A percentile compares a stretch with the other conserved stretches of the same genome.
Evolutionary conservation across 176 grass and related monocot genomes (phyloP).

Genomic region (Cocos nucifera): DNA sequence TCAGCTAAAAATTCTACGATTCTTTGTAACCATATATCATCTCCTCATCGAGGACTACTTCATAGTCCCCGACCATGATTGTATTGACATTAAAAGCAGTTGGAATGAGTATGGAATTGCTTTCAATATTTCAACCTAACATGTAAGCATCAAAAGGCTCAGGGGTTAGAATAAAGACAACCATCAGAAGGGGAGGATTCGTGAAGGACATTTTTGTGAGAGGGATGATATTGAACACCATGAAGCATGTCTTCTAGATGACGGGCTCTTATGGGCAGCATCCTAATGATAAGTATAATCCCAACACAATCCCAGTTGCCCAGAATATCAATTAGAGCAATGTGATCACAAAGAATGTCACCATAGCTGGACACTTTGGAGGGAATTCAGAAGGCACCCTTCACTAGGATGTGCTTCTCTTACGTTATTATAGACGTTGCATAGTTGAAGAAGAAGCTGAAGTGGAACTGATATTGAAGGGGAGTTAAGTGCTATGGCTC

Average conservation of each 20-base stretch:
- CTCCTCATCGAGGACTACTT: conserved; percentile 89
- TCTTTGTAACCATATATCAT: not conserved
- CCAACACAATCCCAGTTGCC: conserved; percentile 41
- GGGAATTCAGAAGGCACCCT: conserved; percentile 61
- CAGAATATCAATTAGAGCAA: conserved; percentile 64
- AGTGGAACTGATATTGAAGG: conserved; percentile 78
- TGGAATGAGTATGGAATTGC: conserved; percentile 86
- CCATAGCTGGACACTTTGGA: conserved; percentile 68
- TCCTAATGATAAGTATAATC: conserved; percentile 64
- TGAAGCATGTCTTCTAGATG: conserved; percentile 99
- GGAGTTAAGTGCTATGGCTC: conserved; percentile 29
- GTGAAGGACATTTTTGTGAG: conserved; percentile 79
- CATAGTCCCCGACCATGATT: conserved; percentile 87
- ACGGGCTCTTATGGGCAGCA: conserved; percentile 83
- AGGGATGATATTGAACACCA: conserved; percentile 70
- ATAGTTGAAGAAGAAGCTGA: conserved; percentile 42
- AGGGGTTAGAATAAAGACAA: conserved; percentile 80
- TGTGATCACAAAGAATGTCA: conserved; percentile 78
- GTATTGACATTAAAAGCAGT: conserved; percentile 87
- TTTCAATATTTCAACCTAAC: conserved; percentile 71
- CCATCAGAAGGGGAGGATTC: conserved; percentile 65
- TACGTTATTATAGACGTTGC: conserved; percentile 41
- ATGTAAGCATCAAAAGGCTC: conserved; percentile 59
- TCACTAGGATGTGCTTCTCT: conserved; percentile 88
- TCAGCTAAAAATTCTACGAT: too few species aligned